Percentiles rank a stretch among this genome's conserved stretches.
These are phyloP conservation scores for Cucumis cinereus DNA, from an alignment of 306 rosid genomes.

Conservation along the genomic window DNA sequence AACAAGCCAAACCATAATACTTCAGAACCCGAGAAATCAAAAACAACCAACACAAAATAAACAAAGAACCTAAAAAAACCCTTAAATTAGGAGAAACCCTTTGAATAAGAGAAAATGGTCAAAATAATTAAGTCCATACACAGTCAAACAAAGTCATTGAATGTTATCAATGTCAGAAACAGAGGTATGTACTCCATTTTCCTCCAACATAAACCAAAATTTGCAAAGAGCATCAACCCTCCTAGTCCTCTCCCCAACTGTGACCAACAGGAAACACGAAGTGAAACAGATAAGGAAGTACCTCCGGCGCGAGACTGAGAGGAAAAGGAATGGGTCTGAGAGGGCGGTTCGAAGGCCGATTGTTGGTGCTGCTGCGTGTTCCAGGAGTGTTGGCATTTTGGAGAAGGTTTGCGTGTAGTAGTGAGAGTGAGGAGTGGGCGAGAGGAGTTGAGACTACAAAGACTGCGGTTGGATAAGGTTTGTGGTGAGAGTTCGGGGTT, in stretches of 20 bases:
- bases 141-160: neutral
- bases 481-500: neutral
- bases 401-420: slow-evolving; percentile 11
- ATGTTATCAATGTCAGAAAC: neutral
- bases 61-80: neutral
- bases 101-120: neutral
- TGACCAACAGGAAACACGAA: neutral
- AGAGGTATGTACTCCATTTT: neutral
- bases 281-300: slow-evolving; percentile 1
- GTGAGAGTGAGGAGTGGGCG: slow-evolving; percentile 15
- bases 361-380: slow-evolving; percentile 36
- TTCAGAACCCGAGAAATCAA: slow-evolving; percentile 5
- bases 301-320: slow-evolving; percentile 31
- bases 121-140: neutral
- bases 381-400: slow-evolving; percentile 56
- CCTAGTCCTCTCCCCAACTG: neutral
- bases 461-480: neutral
- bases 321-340: slow-evolving; percentile 10
- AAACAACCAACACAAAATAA: neutral
- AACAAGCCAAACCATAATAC: slow-evolving; percentile 18
- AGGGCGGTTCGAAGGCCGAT: slow-evolving; percentile 13
- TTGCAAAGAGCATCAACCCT: neutral
- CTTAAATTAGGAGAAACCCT: neutral
- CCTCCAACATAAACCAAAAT: neutral
- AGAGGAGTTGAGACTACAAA: slow-evolving; percentile 7